These are phyloP conservation scores for Epichloe aotearoae DNA, from an alignment of 2,329 filamentous ascomycete genomes.

Conservation along the genomic window DNA sequence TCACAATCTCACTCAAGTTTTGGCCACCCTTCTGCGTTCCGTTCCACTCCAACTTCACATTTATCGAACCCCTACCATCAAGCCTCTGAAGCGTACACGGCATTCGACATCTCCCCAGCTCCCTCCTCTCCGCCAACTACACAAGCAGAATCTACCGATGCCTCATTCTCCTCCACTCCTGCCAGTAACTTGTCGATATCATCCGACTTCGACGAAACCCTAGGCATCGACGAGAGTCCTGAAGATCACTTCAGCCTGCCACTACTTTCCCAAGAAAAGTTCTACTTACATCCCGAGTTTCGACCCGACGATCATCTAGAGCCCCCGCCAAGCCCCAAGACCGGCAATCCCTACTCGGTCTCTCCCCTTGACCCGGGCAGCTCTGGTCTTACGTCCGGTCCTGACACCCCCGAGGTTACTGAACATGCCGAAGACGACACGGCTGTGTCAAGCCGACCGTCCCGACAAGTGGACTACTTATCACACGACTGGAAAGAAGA, in stretches of 20 bases:
- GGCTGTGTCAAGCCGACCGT: slow-evolving; percentile 59
- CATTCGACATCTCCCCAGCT: slow-evolving; percentile 37
- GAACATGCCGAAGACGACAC: slow-evolving; percentile 68
- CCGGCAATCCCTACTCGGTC: slow-evolving; percentile 35
- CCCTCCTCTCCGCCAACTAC: slow-evolving; percentile 42
- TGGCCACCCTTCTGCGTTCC: slow-evolving; percentile 28
- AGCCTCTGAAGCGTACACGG: slow-evolving; percentile 28
- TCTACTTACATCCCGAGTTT: slow-evolving; percentile 23
- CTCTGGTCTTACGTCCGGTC: slow-evolving; percentile 37
- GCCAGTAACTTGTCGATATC: slow-evolving; percentile 50
- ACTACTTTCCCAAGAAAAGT: slow-evolving; percentile 32
- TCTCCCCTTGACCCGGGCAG: slow-evolving; percentile 41
- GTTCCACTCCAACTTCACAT: slow-evolving; percentile 32
- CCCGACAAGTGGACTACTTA: slow-evolving; percentile 87
- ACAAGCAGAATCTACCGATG: slow-evolving; percentile 38
- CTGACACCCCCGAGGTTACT: slow-evolving; percentile 41
- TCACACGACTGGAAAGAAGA: slow-evolving; percentile 90
- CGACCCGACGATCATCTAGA: slow-evolving; percentile 29
- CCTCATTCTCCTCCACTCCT: slow-evolving; percentile 49
- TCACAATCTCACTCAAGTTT: slow-evolving; percentile 50
- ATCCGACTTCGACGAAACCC: slow-evolving; percentile 38
- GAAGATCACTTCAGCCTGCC: slow-evolving; percentile 36
- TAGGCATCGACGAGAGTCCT: slow-evolving; percentile 29
- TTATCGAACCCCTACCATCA: slow-evolving; percentile 27
- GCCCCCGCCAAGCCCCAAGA: slow-evolving; percentile 35